Evolutionary conservation across 1,139 yeast genomes (phyloP), one percentile per base, ranked within the genome.

Genomic region (Taiozyma sp.): DNA sequence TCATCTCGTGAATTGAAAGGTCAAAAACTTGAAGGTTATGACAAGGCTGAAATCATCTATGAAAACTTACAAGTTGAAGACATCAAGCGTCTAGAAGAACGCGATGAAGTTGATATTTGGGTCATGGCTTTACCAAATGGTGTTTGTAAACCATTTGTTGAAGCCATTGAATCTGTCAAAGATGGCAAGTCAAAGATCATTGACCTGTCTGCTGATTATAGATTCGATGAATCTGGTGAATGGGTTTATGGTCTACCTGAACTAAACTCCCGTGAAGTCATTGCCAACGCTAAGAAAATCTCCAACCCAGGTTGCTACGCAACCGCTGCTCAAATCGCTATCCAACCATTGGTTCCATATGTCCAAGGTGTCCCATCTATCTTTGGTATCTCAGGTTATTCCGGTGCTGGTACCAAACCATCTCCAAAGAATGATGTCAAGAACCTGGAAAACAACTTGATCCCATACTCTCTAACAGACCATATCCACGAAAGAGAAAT

Each of bases 231-330:
- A 27, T 80, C 93, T 49, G 86, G 87, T 34, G 83, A 86, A 63
- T 95, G 99, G 99, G 75, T 79, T 19, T 95, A 93, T 67, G 99
- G 99, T 46, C 79, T 93, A 61, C 99, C 99, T 12, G 84, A 79
- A 63, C 74, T 89, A 60, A 83, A 81, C 58, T 78, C 81, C 60
- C 83, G 99, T 66, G 65, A 73, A 14, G 66, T 66, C 10, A 87
- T 93, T 62, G 80, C 87, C 41, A 66, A 73, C n/a, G 93, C 98
- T 22, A 82, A 79, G 64, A 87, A 86, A 68, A 89, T 93, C 57
- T 84, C 97, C 7, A 93, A 95, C 73, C 99, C 99, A 4, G 99
- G 99, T 49, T 93, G 99, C 75, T 93, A 92, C 67, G 98, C 99
- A 19, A 93, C 99, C 48, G 98, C 96, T 50, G 96, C 98, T 7